These are phyloP conservation scores for Brassica cretica DNA, from an alignment of 345 rosid genomes.

Conservation along the genomic window DNA sequence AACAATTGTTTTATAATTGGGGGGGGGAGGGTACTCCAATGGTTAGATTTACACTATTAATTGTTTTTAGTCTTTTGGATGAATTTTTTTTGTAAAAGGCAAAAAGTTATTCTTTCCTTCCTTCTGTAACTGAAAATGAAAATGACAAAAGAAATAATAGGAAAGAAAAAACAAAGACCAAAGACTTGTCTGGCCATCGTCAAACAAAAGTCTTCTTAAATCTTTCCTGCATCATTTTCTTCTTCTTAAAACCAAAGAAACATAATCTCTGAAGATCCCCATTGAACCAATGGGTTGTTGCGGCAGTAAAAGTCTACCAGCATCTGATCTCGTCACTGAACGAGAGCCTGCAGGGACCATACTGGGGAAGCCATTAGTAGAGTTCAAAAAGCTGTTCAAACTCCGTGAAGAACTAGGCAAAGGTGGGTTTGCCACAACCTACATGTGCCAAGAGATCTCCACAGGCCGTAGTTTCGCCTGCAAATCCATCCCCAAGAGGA, in stretches of 20 bases:
- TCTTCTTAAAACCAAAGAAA: not conserved
- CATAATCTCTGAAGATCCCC: not conserved
- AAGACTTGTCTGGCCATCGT: not conserved
- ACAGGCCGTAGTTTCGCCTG: slow-evolving; percentile 51
- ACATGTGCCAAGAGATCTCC: slow-evolving; percentile 59
- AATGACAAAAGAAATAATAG: not conserved
- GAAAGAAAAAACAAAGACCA: not conserved
- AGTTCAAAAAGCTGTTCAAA: slow-evolving; percentile 39
- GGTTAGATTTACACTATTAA: too few species aligned
- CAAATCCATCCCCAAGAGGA: not conserved
- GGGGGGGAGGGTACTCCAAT: too few species aligned
- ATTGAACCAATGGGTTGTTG: not conserved
- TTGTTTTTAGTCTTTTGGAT: too few species aligned
- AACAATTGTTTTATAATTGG: not conserved
- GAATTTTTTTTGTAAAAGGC: too few species aligned
- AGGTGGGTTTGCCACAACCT: slow-evolving; percentile 69
- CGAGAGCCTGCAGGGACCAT: slow-evolving; percentile 37
- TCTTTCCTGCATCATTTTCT: not conserved
- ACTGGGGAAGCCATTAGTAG: slow-evolving; percentile 50
- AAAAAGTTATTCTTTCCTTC: too few species aligned
- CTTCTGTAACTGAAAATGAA: too few species aligned
- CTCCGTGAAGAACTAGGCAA: slow-evolving; percentile 62
- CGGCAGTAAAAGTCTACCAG: not conserved
- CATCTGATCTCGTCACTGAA: not conserved
- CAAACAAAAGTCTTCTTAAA: not conserved